Evolutionary conservation across 2,329 filamentous ascomycete species (phyloP).

Genomic region (Fusarium falciforme): DNA sequence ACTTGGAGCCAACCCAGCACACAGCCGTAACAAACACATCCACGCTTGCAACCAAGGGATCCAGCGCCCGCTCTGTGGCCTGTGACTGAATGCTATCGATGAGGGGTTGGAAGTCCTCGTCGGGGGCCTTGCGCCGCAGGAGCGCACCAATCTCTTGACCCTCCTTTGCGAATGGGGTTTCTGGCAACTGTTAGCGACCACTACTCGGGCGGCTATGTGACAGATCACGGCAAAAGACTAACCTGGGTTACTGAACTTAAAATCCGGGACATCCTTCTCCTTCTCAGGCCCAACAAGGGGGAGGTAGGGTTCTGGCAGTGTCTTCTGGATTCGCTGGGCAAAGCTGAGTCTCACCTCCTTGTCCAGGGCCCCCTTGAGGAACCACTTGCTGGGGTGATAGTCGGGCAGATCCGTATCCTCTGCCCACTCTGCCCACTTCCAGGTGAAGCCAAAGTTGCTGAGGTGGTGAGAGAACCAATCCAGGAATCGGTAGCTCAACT

Average conservation of each 20-base stretch:
- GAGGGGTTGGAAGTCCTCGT: slow-evolving; percentile 86
- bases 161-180: slow-evolving; percentile 83
- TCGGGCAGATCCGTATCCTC: slow-evolving; percentile 83
- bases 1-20: slow-evolving; percentile 94
- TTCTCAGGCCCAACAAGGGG: slow-evolving; percentile 85
- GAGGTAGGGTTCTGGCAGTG: slow-evolving; percentile 86
- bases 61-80: slow-evolving; percentile 76
- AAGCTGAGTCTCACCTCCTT: slow-evolving; percentile 98
- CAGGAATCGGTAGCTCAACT: slow-evolving; percentile 87
- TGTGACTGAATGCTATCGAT: slow-evolving; percentile 85
- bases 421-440: slow-evolving; percentile 99
- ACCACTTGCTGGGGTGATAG: slow-evolving; percentile 89
- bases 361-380: slow-evolving; percentile 89
- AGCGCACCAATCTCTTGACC: slow-evolving; percentile 84
- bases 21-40: slow-evolving; percentile 95
- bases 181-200: slow-evolving; percentile 53
- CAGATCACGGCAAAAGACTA: slow-evolving; percentile 50
- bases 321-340: slow-evolving; percentile 94
- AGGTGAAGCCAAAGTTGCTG: slow-evolving; percentile 98
- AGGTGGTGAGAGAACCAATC: slow-evolving; percentile 99
- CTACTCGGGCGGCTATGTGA: neutral
- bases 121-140: slow-evolving; percentile 84
- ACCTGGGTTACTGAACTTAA: slow-evolving; percentile 87
- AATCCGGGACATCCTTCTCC: slow-evolving; percentile 95
- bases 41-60: slow-evolving; percentile 86